Conservation (phyloP, 768 basidiomycete genomes). For the Chalciporus pseudorubinellus region DNA sequence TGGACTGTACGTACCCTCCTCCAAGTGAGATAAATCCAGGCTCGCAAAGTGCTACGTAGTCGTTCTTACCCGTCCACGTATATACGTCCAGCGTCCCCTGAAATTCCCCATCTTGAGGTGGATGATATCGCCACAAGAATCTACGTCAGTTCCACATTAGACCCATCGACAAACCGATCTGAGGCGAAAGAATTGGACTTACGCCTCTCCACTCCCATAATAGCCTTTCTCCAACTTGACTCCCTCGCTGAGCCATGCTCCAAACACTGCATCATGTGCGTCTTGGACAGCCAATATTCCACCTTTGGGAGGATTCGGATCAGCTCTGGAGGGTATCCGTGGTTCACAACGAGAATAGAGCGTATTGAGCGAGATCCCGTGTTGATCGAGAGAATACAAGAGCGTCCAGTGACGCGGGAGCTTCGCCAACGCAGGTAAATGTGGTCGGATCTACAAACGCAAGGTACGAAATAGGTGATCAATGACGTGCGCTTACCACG, state of each 20-base stretch:
- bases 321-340: constrained; percentile 24
- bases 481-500: background rate
- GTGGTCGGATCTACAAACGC: constrained; percentile 57
- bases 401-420: constrained; percentile 73
- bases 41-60: constrained; percentile 87
- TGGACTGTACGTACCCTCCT: constrained; percentile 73
- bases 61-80: constrained; percentile 86
- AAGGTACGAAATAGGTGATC: background rate
- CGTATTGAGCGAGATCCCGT: constrained; percentile 90
- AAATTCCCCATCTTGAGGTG: constrained; percentile 12
- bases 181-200: too few species aligned
- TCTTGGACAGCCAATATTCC: constrained; percentile 70
- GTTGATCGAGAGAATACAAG: constrained; percentile 89
- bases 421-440: constrained; percentile 71
- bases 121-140: constrained; percentile 71
- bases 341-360: constrained; percentile 68
- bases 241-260: constrained; percentile 80
- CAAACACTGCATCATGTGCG: constrained; percentile 64
- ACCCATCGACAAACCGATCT: too few species aligned
- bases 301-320: constrained; percentile 34
- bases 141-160: constrained; percentile 35
- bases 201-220: constrained; percentile 91
- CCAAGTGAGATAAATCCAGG: constrained; percentile 81
- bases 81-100: constrained; percentile 54
- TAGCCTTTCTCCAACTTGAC: constrained; percentile 57